Base-by-base conservation (phyloP, 2,329 filamentous ascomycete genomes). In the Colletotrichum orbiculare region DNA sequence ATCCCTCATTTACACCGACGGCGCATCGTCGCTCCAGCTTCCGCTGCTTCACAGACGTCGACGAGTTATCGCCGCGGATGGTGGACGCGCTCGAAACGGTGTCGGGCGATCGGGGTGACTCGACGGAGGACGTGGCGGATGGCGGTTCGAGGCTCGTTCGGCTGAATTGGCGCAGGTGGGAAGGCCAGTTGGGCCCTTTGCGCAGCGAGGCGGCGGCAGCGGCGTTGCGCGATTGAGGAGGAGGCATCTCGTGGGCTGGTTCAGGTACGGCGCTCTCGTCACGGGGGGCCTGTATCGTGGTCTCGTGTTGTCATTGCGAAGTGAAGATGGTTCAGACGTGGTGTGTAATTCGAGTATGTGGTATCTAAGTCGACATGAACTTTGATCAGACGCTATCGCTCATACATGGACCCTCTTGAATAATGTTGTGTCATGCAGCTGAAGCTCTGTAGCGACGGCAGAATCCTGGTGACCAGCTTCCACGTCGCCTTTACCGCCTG, bases 1-100 rank as follows among this genome's bases (percentile, higher is more conserved):
- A 91, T 46, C 86, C 88, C 69, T 96, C 92, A 74, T 94, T 91
- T 70, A 89, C 82, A 8, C 82, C 82, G 59, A 88, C 81, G 47
- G 79, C 83, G 70, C 85, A 88, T 68, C 78, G 78, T 37, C 83
- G 79, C 70, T 86, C 83, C 15, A 76, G 57, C 50, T 74, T 76
- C 43, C 73, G 68, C 37, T 71, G 69, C 66, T 72, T 74, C 41
- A 69, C 67, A 15, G 73, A 64, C 56, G 72, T 73, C 38, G 70
- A 58, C 38, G 73, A 69, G 25, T 74, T 74, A 17, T 70, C 64
- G 41, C 76, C 72, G 67, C 77, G 77, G 47, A 82, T 67, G 8
- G 85, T 85, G 13, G 85, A 85, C 68, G 78, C 80, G 68, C 82
- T 83, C 34, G 84, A 86, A 13, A 75, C 72, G 57, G 82, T 85